Percentiles rank a stretch among this genome's conserved stretches.
phyloP scores from a whole-genome alignment of 2,329 filamentous ascomycete species.

The Penicillium sumatraense region DNA sequence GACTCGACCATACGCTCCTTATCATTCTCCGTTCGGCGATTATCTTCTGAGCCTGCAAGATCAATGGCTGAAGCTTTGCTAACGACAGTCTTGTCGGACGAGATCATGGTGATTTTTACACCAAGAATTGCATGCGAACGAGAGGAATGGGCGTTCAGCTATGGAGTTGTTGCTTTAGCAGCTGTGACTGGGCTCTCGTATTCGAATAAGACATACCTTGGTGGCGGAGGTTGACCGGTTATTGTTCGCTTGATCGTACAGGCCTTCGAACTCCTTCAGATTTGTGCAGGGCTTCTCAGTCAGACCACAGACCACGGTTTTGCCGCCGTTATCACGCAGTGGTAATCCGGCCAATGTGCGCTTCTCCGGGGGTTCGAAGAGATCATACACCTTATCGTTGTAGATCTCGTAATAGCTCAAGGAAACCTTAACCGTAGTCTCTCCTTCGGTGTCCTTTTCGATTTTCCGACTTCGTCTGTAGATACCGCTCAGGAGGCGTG shows the following conservation, averaged over 20 bases:
- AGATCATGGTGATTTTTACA: conserved; percentile 82
- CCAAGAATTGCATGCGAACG: conserved; percentile 88
- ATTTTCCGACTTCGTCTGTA: conserved; percentile 86
- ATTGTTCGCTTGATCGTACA: conserved; percentile 91
- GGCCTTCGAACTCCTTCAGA: conserved; percentile 83
- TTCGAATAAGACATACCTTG: conserved; percentile 56
- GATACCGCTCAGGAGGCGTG: conserved; percentile 79
- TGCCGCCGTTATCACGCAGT: conserved; percentile 82
- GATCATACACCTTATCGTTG: conserved; percentile 91
- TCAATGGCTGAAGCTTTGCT: conserved; percentile 94
- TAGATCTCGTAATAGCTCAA: conserved; percentile 97
- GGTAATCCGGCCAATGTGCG: conserved; percentile 79
- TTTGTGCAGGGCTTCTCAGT: conserved; percentile 81
- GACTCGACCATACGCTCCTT: conserved; percentile 93
- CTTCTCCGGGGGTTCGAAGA: conserved; percentile 87
- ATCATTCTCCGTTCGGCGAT: conserved; percentile 89
- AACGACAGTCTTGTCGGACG: conserved; percentile 68
- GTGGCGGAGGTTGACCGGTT: conserved; percentile 89
- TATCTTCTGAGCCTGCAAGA: conserved; percentile 93
- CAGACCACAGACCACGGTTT: conserved; percentile 83
- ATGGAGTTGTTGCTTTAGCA: conserved; percentile 21
- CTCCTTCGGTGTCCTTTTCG: conserved; percentile 73
- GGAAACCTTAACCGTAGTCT: conserved; percentile 72
- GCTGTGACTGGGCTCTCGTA: neutral
- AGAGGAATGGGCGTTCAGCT: conserved; percentile 87